Evolutionary conservation across 2,329 filamentous ascomycete species (phyloP), one percentile per base, ranked within the genome.

Genomic region (Akanthomyces dipterigenus): DNA sequence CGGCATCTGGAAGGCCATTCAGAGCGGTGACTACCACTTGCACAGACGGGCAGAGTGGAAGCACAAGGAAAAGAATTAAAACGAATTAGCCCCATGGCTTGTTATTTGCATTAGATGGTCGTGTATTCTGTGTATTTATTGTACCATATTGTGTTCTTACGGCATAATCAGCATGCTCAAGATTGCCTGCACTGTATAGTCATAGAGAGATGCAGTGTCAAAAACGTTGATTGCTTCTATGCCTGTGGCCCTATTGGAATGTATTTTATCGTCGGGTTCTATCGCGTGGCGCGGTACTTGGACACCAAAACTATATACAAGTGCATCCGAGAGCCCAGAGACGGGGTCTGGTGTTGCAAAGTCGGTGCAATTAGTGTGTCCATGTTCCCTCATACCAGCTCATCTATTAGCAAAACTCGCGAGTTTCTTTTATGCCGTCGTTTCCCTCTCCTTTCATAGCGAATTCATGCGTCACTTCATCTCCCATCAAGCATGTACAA

Each of bases 1-100:
- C 60, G 86, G 86, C 2, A 81, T 88, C 56, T 80, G 75, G 68
- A 82, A 82, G 72, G 79, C 82, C 40, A 85, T 88, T 57, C 72
- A 77, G 68, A 86, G 83, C 68, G 76, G 76, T 65, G 82, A 85
- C 61, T 84, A 84, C 63, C 69, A 77, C 69, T 72, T 84, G 60
- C 82, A 85, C 65, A 75, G 82, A 16, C 70, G 74, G 42, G 80
- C 82, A 0, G 71, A 75, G 67, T 85, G 82, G 82, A 83, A 80
- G 73, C 81, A 78, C 74, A 79, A 77, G 62, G 72, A 65, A 12
- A 66, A 67, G 38, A 55, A 62, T 42, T 50, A 49, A 60, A 28
- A 20, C 11, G 18, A 24, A 2, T n/a, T 20, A 31, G 9, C 5
- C 3, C 4, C 6, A 11, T 11, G 50, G 34, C 7, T 11, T 38